Evolutionary conservation across 768 basidiomycete species (phyloP).

Genomic region (Suillus hirtellus): DNA sequence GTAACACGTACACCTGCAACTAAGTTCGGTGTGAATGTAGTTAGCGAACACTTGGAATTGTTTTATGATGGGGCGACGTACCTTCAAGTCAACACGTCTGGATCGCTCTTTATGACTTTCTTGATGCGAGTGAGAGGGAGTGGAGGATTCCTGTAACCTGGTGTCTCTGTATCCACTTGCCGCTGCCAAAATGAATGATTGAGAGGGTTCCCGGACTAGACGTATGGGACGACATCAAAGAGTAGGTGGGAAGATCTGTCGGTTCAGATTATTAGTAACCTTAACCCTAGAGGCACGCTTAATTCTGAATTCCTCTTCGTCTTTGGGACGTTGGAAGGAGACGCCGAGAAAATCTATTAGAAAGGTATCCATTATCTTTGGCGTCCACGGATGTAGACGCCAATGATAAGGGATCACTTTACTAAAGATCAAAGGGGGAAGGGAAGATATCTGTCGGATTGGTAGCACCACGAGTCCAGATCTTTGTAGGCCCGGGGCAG

Average conservation of each 20-base stretch:
- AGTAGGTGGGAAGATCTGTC: slow-evolving; percentile 18
- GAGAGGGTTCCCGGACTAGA: slow-evolving; percentile 80
- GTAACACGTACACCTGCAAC: slow-evolving; percentile 26
- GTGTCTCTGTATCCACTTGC: slow-evolving; percentile 83
- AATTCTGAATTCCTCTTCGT: too few relatives aligned
- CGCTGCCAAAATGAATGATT: slow-evolving; percentile 89
- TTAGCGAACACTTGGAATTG: slow-evolving; percentile 11
- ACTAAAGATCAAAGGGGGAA: too few relatives aligned
- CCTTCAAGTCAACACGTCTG: slow-evolving; percentile 79
- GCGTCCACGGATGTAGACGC: too few relatives aligned
- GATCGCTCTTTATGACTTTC: slow-evolving; percentile 99
- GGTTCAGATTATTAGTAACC: slow-evolving; percentile 17
- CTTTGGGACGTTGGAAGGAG: too few relatives aligned
- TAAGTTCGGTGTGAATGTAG: slow-evolving; percentile 30
- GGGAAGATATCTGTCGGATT: too few relatives aligned
- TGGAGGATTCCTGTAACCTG: slow-evolving; percentile 85
- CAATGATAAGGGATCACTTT: too few relatives aligned
- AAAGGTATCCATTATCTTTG: too few relatives aligned
- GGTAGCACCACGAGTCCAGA: too few relatives aligned
- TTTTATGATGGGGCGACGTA: slow-evolving; percentile 39
- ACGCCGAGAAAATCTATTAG: too few relatives aligned
- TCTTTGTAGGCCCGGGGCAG: too few relatives aligned
- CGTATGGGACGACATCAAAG: slow-evolving; percentile 53
- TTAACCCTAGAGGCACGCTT: slow-evolving; percentile 22
- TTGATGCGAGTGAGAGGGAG: slow-evolving; percentile 94